phyloP scores from a whole-genome alignment of 2,329 filamentous ascomycete species.

The Cyphellophora attinorum region DNA sequence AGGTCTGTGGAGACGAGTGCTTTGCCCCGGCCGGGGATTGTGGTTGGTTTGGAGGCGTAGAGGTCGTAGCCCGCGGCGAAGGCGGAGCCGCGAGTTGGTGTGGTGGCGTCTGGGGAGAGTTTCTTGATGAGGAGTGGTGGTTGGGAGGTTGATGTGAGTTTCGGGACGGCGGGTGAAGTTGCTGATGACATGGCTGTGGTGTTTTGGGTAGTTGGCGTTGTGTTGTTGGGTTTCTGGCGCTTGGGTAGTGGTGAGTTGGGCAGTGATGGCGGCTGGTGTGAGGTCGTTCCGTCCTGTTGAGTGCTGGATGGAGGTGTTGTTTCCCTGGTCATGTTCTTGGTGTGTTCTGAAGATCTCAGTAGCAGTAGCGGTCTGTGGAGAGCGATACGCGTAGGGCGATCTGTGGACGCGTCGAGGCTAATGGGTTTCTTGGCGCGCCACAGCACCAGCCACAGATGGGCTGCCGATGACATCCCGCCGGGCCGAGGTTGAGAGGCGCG shows the following conservation, averaged over 20 bases:
- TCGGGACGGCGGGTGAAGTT: conserved; percentile 23
- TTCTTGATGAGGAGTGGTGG: conserved; percentile 80
- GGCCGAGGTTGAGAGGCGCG: no score
- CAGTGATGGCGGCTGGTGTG: conserved; percentile 45
- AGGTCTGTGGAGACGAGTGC: conserved; percentile 84
- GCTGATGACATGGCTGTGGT: conserved; percentile 22
- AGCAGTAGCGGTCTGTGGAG: no score
- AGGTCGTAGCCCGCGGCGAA: conserved; percentile 92
- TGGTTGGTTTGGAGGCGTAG: conserved; percentile 65
- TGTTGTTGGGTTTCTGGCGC: conserved; percentile 56
- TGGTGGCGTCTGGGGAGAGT: conserved; percentile 65
- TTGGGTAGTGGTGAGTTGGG: conserved; percentile 70
- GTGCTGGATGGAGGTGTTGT: conserved; percentile 27
- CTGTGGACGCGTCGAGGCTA: no score
- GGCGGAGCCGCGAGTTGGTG: conserved; percentile 80
- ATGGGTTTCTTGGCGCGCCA: no score
- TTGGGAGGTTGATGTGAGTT: conserved; percentile 22
- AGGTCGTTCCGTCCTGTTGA: conserved; percentile 19
- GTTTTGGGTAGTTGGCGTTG: conserved; percentile 22
- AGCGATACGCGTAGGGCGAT: no score
- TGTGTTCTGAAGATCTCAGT: no score
- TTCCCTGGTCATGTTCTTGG: conserved; percentile 33
- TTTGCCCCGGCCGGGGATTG: conserved; percentile 74
- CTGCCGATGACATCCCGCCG: no score
- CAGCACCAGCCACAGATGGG: no score